phyloP scores from a whole-genome alignment of 2,329 filamentous ascomycete species.

The Curvularia sp. region DNA sequence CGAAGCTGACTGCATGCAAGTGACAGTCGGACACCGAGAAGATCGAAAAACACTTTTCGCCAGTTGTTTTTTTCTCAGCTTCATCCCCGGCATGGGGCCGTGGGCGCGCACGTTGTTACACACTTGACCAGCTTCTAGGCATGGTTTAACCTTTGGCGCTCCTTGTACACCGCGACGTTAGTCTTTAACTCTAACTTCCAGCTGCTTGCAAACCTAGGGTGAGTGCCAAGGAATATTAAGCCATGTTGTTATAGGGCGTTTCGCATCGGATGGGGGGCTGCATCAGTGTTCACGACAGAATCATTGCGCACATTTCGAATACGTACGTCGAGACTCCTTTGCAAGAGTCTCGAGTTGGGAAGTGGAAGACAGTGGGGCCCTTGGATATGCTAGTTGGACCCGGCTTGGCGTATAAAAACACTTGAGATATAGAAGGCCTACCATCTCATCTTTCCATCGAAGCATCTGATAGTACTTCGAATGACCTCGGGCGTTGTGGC shows the following conservation, averaged over 20 bases:
- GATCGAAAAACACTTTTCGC: neutral
- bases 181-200: no score
- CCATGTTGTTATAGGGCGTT: neutral
- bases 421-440: neutral
- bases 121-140: neutral
- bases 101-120: neutral
- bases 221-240: neutral
- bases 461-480: conserved; percentile 1
- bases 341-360: neutral
- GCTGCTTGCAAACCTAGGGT: neutral
- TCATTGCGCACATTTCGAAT: neutral
- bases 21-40: neutral
- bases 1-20: neutral
- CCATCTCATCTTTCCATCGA: neutral
- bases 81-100: neutral
- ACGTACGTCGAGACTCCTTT: neutral
- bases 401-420: neutral
- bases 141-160: neutral
- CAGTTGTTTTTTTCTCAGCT: neutral
- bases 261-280: neutral
- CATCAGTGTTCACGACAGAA: neutral
- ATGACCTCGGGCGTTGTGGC: conserved; percentile 43
- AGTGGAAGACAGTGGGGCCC: neutral
- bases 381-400: no score
- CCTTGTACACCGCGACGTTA: neutral